Base-by-base conservation (phyloP, 768 basidiomycete species). In the Saitozyma sp. region DNA sequence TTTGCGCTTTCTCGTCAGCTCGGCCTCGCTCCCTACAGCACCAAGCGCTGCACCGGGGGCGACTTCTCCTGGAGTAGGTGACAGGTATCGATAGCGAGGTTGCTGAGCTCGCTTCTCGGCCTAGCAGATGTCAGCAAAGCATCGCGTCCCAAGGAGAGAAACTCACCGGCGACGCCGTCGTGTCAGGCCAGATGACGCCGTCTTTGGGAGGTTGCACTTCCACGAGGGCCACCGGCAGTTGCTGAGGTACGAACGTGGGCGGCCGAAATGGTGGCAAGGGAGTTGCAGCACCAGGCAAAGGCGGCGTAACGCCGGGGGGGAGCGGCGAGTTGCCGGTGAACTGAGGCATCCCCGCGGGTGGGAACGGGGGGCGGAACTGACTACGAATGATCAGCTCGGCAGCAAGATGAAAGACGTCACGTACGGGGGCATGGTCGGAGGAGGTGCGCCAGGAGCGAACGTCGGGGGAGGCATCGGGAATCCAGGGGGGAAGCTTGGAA, bases 401-500 rank as follows among this genome's bases (percentile, higher is more conserved):
- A 29, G 29, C 29, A 29, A 29, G 5, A 29, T 5, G 29, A 29
- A 29, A 29, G 29, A 29, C 29, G 29, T 29, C 29, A 29, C 29
- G 2, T 29, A 29, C 29, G 45, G 45, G 2, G 45, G 45, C 11
- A 46, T 46, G 45, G 45, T 48, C 19, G 41, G 17, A 2, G 56
- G 42, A 45, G 58, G 58, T 13, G 50, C 13, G 41, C 57, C 64
- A 64, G 50, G 60, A 17, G 56, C 39, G 43, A 65, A 57, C 16
- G 61, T 64, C 10, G 65, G 64, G 7, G 63, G 51, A 3, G 63
- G 66, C 63, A 70, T 64, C 14, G 83, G 79, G 71, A 86, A 85
- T 1, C 85, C 86, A 50, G 86, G 86, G 29, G 82, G 83, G 41
- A 81, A 82, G 77, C 38, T 80, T 80, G 63, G 82, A 82, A 62